Conservation (phyloP, 805 yeast genomes). For the Suhomyces faveliae region DNA sequence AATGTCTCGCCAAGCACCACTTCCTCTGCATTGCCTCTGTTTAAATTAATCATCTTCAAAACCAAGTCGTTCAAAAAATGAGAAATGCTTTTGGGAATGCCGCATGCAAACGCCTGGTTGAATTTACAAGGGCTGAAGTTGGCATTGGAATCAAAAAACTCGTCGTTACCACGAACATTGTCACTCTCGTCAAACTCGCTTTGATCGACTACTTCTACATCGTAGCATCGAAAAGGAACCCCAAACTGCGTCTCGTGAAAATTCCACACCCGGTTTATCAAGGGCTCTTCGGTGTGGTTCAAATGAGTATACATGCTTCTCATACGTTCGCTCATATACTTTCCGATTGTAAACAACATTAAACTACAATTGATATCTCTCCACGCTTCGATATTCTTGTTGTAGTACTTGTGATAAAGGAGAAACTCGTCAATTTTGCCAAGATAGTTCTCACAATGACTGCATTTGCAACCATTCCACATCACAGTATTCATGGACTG, state of each 20-base stretch:
- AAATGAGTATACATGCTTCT: slow-evolving; percentile 5
- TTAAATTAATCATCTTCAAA: slow-evolving; percentile 29
- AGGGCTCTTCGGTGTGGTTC: slow-evolving; percentile 13
- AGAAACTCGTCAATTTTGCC: slow-evolving; percentile 57
- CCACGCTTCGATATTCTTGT: slow-evolving; percentile 42
- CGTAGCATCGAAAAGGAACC: slow-evolving; percentile 36
- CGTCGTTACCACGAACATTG: slow-evolving; percentile 7
- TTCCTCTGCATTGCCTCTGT: slow-evolving; percentile 44
- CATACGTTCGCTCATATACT: slow-evolving; percentile 7
- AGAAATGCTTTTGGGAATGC: slow-evolving; percentile 23
- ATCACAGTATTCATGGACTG: slow-evolving; percentile 64
- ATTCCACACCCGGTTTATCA: slow-evolving; percentile 30
- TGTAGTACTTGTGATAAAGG: slow-evolving; percentile 62
- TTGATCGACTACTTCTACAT: slow-evolving; percentile 32
- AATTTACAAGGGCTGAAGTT: slow-evolving; percentile 14
- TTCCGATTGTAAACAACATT: slow-evolving; percentile 11
- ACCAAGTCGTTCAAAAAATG: slow-evolving; percentile 38
- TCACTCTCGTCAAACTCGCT: slow-evolving; percentile 27
- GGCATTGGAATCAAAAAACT: slow-evolving; percentile 22
- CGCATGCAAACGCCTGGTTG: slow-evolving; percentile 12
- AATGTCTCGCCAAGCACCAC: slow-evolving; percentile 24
- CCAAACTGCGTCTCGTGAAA: slow-evolving; percentile 26
- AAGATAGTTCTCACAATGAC: slow-evolving; percentile 50
- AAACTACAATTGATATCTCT: slow-evolving; percentile 49
- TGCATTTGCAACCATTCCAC: slow-evolving; percentile 78